Percentiles rank a stretch among this genome's conserved stretches.
Evolutionary conservation across 192 early-diverging fungal genomes (phyloP).

Genomic region (Coemansia reversa): DNA sequence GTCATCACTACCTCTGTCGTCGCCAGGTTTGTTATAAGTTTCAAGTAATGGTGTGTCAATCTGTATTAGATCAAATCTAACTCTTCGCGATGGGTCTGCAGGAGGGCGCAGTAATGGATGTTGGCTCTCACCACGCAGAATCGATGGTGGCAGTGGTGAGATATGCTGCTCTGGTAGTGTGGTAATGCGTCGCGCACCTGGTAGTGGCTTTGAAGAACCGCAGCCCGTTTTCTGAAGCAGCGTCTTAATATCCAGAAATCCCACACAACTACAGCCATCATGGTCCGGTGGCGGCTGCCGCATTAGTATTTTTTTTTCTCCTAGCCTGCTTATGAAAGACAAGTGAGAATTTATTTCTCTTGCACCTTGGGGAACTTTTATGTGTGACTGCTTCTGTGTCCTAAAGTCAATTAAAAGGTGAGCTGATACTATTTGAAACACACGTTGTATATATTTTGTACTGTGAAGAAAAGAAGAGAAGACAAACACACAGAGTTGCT

Average conservation of each 20-base stretch:
- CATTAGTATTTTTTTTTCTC: constrained; percentile 1
- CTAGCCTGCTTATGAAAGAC: neutral
- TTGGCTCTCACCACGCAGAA: constrained; percentile 15
- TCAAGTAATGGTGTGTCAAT: neutral
- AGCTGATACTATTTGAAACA: neutral
- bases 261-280: constrained; percentile 16
- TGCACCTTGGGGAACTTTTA: neutral
- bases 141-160: constrained; percentile 8
- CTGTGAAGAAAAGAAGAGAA: neutral
- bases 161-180: constrained; percentile 9
- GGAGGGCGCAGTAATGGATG: neutral
- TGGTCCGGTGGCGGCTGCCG: neutral
- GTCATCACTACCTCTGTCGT: neutral
- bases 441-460: neutral
- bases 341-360: neutral
- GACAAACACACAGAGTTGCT: neutral
- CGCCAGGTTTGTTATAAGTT: neutral
- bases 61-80: constrained; percentile 29
- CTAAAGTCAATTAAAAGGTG: neutral
- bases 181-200: constrained; percentile 7
- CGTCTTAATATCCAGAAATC: constrained; percentile 23
- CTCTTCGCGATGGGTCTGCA: constrained; percentile 15
- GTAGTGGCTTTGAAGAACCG: constrained; percentile 17
- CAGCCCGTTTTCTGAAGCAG: constrained; percentile 30
- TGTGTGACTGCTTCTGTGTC: neutral